Evolutionary conservation across 805 yeast genomes (phyloP), one percentile per base, ranked within the genome.

Genomic region (Hermanozyma aechmeae): DNA sequence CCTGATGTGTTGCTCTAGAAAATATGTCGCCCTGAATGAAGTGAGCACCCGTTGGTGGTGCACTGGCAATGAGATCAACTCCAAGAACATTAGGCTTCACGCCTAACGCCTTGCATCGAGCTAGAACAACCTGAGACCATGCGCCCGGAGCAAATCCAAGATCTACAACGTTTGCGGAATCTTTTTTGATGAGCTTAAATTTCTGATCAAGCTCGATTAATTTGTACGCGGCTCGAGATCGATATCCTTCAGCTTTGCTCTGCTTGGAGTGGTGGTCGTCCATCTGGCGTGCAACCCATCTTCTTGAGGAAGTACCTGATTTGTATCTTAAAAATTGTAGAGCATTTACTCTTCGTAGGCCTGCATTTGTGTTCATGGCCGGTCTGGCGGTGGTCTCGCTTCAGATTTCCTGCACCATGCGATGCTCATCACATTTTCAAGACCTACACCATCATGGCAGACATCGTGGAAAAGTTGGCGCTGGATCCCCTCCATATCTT

Each of bases 191-290:
- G 2, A 92, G 35, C 18, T 61, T 51, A 53, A 64, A 81, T 42
- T 70, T 74, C 11, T 73, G 61, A 48, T 87, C 76, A 8, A 92
- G 65, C 46, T 89, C 93, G 14, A 76, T 51, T 19, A 92, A 60
- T 47, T 92, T 92, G 58, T 75, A 89, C 0, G 96, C 96, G 0
- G 98, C 98, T 25, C 98, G 55, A 2, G 96, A 85, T 42, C 76
- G 67, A 42, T 71, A 71, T 28, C 80, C 70, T 25, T 68, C 64
- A 4, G 57, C 55, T 40, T 69, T 73, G 3, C 96, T 89, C 39
- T 76, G 76, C 31, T 69, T 61, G 3, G 86, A 68, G 52, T 64
- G 85, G 15, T 42, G 58, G 48, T 89, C 97, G 7, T 55, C 61
- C 13, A 57, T 49, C 37, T 81, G 89, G 31, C 97, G 65, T 15